phyloP scores from a whole-genome alignment of 1,284 basidiomycete genomes.

The Sporisorium sorghi region DNA sequence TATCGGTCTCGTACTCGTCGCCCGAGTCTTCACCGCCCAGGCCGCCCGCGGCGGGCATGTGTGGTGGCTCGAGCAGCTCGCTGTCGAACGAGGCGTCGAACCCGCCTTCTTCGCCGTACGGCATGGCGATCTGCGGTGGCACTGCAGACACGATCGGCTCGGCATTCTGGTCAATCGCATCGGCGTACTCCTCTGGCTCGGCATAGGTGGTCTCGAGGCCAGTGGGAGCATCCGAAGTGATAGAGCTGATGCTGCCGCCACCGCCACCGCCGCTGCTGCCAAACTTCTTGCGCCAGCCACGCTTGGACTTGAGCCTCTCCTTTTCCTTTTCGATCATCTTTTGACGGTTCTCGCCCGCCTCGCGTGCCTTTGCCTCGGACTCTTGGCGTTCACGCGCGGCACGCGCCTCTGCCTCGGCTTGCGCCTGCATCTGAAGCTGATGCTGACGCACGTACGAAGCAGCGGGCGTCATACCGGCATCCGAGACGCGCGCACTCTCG shows the following conservation, averaged over 20 bases:
- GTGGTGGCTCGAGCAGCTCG: slow-evolving; percentile 82
- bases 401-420: slow-evolving; percentile 65
- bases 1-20: slow-evolving; percentile 73
- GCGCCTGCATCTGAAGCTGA: slow-evolving; percentile 75
- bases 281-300: slow-evolving; percentile 66
- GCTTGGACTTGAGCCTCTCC: slow-evolving; percentile 68
- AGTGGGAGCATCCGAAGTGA: slow-evolving; percentile 44
- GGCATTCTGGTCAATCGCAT: slow-evolving; percentile 13
- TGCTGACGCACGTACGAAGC: slow-evolving; percentile 91
- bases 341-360: slow-evolving; percentile 70
- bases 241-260: slow-evolving; percentile 48
- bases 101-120: slow-evolving; percentile 72
- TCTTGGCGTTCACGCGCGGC: slow-evolving; percentile 74
- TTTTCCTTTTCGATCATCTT: slow-evolving; percentile 70
- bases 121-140: slow-evolving; percentile 37
- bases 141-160: slow-evolving; percentile 37
- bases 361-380: slow-evolving; percentile 71
- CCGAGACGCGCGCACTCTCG: slow-evolving; percentile 75
- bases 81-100: slow-evolving; percentile 76
- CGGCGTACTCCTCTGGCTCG: slow-evolving; percentile 32
- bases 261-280: slow-evolving; percentile 65
- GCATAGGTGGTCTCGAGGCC: slow-evolving; percentile 58
- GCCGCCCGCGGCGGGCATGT: slow-evolving; percentile 71
- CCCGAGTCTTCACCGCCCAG: slow-evolving; percentile 67
- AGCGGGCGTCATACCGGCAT: slow-evolving; percentile 88